These are phyloP conservation scores for Cytospora piceicola DNA, from an alignment of 2,329 filamentous ascomycete species.

Conservation along the genomic window DNA sequence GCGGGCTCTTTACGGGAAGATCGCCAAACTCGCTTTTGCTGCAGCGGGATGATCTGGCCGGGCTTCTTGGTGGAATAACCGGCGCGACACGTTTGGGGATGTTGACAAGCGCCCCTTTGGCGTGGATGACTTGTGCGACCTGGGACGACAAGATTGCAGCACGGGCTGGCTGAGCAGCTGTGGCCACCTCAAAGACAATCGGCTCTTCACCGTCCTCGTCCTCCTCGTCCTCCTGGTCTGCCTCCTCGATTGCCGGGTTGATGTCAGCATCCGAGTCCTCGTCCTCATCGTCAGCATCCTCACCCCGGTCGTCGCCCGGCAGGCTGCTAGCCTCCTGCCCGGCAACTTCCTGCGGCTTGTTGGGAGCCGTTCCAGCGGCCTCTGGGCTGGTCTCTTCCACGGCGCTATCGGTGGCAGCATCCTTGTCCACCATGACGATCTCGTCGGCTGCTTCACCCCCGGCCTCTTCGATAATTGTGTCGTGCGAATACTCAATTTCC, in stretches of 20 bases:
- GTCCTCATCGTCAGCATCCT: constrained; percentile 40
- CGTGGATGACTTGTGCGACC: constrained; percentile 68
- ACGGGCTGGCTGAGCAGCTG: constrained; percentile 58
- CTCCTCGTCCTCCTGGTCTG: constrained; percentile 44
- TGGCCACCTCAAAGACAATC: constrained; percentile 69
- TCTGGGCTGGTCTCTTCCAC: neutral
- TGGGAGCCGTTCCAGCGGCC: neutral
- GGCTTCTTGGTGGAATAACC: constrained; percentile 76
- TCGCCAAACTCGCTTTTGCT: constrained; percentile 65
- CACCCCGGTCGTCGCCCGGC: constrained; percentile 35
- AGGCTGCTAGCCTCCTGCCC: constrained; percentile 33
- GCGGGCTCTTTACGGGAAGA: constrained; percentile 55
- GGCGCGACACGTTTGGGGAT: constrained; percentile 82
- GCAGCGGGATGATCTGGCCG: constrained; percentile 61
- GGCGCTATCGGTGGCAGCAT: constrained; percentile 20
- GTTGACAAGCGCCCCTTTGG: constrained; percentile 78
- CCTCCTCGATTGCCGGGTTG: constrained; percentile 34
- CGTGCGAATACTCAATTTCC: constrained; percentile 64
- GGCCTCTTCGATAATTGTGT: constrained; percentile 51
- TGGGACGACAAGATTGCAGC: constrained; percentile 66
- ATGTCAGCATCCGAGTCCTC: constrained; percentile 36
- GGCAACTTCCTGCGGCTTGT: constrained; percentile 7
- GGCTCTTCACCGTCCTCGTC: constrained; percentile 65
- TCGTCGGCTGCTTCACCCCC: constrained; percentile 10
- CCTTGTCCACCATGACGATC: neutral